Evolutionary conservation across 306 rosid species (phyloP).

Genomic region (Rubus idaeus): DNA sequence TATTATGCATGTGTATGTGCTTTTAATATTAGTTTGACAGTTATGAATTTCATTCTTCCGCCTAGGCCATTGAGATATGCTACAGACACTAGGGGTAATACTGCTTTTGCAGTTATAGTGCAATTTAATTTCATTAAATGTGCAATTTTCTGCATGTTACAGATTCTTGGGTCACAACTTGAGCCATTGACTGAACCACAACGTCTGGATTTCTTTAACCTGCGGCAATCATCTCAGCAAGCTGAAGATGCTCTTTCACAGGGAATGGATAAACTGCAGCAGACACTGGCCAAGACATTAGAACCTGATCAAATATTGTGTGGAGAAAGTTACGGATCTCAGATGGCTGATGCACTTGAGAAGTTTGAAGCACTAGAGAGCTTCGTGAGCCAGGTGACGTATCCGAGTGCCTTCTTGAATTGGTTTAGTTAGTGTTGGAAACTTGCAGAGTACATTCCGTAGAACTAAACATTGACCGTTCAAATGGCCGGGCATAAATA

Average conservation of each 20-base stretch:
- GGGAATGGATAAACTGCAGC: constrained; percentile 83
- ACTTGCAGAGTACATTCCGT: neutral
- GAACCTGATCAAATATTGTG: constrained; percentile 41
- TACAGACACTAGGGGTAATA: neutral
- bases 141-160: constrained; percentile 14
- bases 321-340: constrained; percentile 45
- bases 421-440: neutral
- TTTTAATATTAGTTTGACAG: neutral
- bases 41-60: neutral
- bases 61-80: neutral
- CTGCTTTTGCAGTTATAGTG: neutral
- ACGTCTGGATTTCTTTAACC: constrained; percentile 31
- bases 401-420: constrained; percentile 10
- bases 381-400: constrained; percentile 71
- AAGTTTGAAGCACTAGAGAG: constrained; percentile 70
- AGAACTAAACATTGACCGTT: neutral
- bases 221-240: constrained; percentile 71
- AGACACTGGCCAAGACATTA: constrained; percentile 51
- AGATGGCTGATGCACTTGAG: constrained; percentile 53
- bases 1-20: neutral
- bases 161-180: constrained; percentile 62
- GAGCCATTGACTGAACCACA: constrained; percentile 67
- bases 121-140: neutral
- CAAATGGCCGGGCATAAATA: neutral
- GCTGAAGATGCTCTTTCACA: constrained; percentile 88